Percentiles rank a stretch among this genome's conserved stretches.
Conservation (phyloP, 2,329 filamentous ascomycete genomes). For the Tricladium varicosporioides region DNA sequence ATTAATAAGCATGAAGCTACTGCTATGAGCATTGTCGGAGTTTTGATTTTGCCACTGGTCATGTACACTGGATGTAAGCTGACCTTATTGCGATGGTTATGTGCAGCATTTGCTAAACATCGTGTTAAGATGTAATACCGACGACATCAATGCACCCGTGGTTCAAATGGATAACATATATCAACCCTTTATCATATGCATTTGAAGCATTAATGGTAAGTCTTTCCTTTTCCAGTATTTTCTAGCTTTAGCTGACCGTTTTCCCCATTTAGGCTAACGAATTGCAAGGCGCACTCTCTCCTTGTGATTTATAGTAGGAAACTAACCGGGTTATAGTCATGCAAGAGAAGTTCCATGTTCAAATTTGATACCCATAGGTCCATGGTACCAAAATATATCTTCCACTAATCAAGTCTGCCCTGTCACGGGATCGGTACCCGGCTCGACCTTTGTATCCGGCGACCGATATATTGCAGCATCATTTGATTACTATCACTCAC, state of each 20-base stretch:
- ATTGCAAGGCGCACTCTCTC: slow-evolving; percentile 43
- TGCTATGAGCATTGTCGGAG: slow-evolving; percentile 56
- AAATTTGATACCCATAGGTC: slow-evolving; percentile 14
- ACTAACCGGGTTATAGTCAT: not conserved
- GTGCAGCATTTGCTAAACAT: not conserved
- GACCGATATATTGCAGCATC: slow-evolving; percentile 53
- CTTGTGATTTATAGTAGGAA: not conserved
- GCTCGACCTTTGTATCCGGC: slow-evolving; percentile 50
- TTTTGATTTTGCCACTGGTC: slow-evolving; percentile 36
- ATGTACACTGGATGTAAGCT: slow-evolving; percentile 31
- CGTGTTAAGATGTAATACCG: slow-evolving; percentile 35
- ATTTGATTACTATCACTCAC: slow-evolving; percentile 53
- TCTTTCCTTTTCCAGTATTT: not conserved
- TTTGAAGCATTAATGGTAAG: slow-evolving; percentile 73
- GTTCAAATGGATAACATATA: slow-evolving; percentile 79
- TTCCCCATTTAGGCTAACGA: slow-evolving; percentile 53
- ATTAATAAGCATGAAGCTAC: slow-evolving; percentile 66
- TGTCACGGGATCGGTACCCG: slow-evolving; percentile 53
- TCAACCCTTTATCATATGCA: slow-evolving; percentile 69
- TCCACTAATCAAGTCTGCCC: slow-evolving; percentile 51
- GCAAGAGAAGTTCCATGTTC: not conserved
- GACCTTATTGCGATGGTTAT: not conserved
- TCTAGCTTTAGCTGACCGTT: not conserved
- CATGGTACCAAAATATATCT: slow-evolving; percentile 9
- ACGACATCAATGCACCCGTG: slow-evolving; percentile 67